Percentiles rank a stretch among this genome's conserved stretches.
These are phyloP conservation scores for Phytophthora crassamura DNA, from an alignment of 352 stramenopile species.

Conservation along the genomic window DNA sequence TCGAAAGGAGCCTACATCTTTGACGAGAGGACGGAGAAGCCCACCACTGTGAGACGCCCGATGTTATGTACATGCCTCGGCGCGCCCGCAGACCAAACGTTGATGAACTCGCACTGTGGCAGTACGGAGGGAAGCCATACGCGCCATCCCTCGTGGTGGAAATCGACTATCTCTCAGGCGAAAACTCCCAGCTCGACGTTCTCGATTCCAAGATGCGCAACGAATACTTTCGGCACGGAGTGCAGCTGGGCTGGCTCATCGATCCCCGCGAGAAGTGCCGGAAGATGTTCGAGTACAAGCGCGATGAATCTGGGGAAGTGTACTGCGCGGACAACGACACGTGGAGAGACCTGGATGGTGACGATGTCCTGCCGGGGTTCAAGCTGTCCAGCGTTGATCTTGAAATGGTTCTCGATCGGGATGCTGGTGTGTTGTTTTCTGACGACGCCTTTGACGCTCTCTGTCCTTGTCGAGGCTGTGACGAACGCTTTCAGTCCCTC, in stretches of 20 bases:
- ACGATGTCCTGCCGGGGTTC: constrained; percentile 20
- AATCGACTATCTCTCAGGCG: constrained; percentile 20
- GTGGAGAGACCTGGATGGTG: constrained; percentile 30
- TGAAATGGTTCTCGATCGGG: constrained; percentile 4
- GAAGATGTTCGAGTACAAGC: constrained; percentile 25
- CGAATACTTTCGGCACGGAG: constrained; percentile 23
- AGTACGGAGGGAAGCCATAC: constrained; percentile 7
- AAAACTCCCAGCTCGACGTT: not conserved
- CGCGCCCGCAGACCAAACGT: not conserved
- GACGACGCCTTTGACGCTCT: not conserved
- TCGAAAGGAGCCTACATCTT: constrained; percentile 18
- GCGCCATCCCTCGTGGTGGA: constrained; percentile 19
- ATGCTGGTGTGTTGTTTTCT: not conserved
- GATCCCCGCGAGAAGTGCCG: constrained; percentile 11
- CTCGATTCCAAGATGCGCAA: constrained; percentile 22
- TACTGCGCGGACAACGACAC: constrained; percentile 1
- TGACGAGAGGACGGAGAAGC: constrained; percentile 3
- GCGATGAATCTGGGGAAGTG: constrained; percentile 1
- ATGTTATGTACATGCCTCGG: constrained; percentile 16
- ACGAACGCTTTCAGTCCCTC: not conserved
- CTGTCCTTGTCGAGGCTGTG: constrained; percentile 1
- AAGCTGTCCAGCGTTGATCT: not conserved
- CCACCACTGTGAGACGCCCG: constrained; percentile 15
- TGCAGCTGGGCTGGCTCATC: constrained; percentile 25
- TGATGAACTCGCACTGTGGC: not conserved